Percentiles rank a stretch among this genome's conserved stretches.
These are phyloP conservation scores for Calonectria pauciramosa DNA, from an alignment of 2,329 filamentous ascomycete species.

Conservation along the genomic window DNA sequence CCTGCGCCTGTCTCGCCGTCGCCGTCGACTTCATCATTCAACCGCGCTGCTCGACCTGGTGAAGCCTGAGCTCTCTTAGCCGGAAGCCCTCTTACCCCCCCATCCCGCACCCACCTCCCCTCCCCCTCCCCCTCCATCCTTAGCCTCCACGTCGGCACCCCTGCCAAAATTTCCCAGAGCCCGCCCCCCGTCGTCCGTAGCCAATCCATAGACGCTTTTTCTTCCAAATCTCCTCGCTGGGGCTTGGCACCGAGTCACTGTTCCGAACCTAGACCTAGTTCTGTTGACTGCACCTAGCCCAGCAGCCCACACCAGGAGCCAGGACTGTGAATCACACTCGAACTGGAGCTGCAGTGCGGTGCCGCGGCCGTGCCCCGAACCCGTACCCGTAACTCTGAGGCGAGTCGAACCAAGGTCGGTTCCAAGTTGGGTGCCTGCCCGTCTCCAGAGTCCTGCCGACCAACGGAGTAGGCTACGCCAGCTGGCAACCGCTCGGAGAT, in stretches of 20 bases:
- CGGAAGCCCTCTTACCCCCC: constrained; percentile 37
- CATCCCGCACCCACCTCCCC: constrained; percentile 26
- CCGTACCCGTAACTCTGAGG: constrained; percentile 21
- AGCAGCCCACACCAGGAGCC: constrained; percentile 15
- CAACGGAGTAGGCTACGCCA: constrained; percentile 32
- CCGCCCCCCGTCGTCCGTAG: constrained; percentile 36
- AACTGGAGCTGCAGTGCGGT: constrained; percentile 21
- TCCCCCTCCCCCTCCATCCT: constrained; percentile 34
- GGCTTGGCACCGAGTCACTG: constrained; percentile 37
- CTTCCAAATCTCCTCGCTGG: constrained; percentile 37
- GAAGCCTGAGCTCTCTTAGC: constrained; percentile 22
- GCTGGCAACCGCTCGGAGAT: constrained; percentile 34
- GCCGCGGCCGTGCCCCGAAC: constrained; percentile 19
- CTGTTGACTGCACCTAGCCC: constrained; percentile 37
- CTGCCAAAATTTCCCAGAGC: constrained; percentile 23
- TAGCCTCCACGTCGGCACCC: constrained; percentile 21
- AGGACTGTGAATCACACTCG: constrained; percentile 24
- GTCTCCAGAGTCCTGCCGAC: constrained; percentile 33
- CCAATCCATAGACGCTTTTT: constrained; percentile 45
- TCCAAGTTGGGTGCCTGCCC: constrained; percentile 20
- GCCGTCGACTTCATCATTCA: constrained; percentile 24
- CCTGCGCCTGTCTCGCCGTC: constrained; percentile 22
- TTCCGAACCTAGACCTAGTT: constrained; percentile 37
- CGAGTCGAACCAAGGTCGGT: constrained; percentile 20
- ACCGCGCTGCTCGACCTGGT: constrained; percentile 6